phyloP scores from a whole-genome alignment of 2,329 filamentous ascomycete genomes.

The Aspergillus aculeatinus region DNA sequence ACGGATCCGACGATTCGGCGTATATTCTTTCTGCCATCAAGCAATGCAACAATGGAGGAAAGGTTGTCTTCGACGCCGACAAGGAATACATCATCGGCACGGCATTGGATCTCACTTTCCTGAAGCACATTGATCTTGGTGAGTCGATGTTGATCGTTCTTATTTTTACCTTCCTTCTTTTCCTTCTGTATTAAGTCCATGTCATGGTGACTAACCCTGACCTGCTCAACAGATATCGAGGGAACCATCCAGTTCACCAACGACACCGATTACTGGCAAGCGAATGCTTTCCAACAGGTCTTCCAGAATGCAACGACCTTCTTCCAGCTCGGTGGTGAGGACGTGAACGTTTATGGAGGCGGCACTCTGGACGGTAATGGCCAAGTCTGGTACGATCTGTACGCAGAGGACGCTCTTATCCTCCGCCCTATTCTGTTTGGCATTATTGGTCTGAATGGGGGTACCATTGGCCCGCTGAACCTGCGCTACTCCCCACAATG shows the following conservation, averaged over 20 bases:
- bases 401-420: slow-evolving; percentile 57
- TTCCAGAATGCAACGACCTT: slow-evolving; percentile 69
- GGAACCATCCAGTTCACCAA: slow-evolving; percentile 63
- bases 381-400: slow-evolving; percentile 64
- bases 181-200: neutral
- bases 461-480: slow-evolving; percentile 59
- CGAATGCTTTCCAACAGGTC: slow-evolving; percentile 60
- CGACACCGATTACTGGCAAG: slow-evolving; percentile 68
- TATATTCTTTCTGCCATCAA: slow-evolving; percentile 57
- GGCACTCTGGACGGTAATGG: slow-evolving; percentile 64
- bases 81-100: slow-evolving; percentile 62
- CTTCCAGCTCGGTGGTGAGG: slow-evolving; percentile 65
- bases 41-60: slow-evolving; percentile 63
- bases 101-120: slow-evolving; percentile 64
- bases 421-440: slow-evolving; percentile 60
- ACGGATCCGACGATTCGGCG: slow-evolving; percentile 49
- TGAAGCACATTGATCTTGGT: slow-evolving; percentile 63
- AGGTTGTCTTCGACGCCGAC: slow-evolving; percentile 57
- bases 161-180: neutral
- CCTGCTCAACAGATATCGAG: slow-evolving; percentile 50
- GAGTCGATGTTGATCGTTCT: slow-evolving; percentile 18
- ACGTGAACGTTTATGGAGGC: slow-evolving; percentile 67
- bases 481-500: slow-evolving; percentile 62
- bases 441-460: slow-evolving; percentile 57
- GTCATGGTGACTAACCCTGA: slow-evolving; percentile 3